Conservation (phyloP, 371 early-diverging fungal species). For the Sporodiniella umbellata region DNA sequence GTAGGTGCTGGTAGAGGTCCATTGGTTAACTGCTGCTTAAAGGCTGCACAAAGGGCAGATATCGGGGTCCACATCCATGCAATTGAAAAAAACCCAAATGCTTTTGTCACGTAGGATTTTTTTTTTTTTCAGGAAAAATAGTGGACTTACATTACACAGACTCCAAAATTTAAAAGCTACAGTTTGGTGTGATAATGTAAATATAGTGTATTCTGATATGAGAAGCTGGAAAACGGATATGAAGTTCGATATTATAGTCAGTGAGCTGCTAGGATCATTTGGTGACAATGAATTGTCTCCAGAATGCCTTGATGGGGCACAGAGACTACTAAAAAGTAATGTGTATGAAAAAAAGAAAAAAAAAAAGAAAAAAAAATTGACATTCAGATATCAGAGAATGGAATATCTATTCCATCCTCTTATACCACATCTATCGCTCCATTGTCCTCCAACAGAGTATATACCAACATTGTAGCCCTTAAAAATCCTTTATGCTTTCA, state of each 20-base stretch:
- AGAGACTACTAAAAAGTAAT: conserved; percentile 75
- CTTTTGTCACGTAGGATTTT: conserved; percentile 78
- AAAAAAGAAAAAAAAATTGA: not conserved
- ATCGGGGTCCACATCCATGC: conserved; percentile 74
- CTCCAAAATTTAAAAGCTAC: conserved; percentile 71
- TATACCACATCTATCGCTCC: conserved; percentile 87
- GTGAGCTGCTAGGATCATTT: conserved; percentile 91
- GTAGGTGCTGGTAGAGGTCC: conserved; percentile 82
- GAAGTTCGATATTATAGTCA: conserved; percentile 86
- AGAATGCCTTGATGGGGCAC: conserved; percentile 94
- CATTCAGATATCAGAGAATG: conserved; percentile 42
- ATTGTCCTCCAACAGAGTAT: conserved; percentile 78
- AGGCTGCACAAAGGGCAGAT: conserved; percentile 70
- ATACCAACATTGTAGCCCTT: conserved; percentile 59
- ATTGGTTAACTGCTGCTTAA: conserved; percentile 76
- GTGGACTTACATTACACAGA: conserved; percentile 25
- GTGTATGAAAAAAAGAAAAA: conserved; percentile 9
- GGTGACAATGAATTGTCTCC: conserved; percentile 98
- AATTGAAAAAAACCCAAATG: conserved; percentile 94
- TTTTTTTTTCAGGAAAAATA: not conserved
- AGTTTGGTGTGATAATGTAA: conserved; percentile 81
- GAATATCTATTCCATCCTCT: conserved; percentile 86
- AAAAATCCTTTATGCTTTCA: conserved; percentile 70
- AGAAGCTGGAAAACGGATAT: conserved; percentile 76
- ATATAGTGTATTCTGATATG: conserved; percentile 88